Base-by-base conservation (phyloP, 331 rosid genomes). In the Arachis monticola region DNA sequence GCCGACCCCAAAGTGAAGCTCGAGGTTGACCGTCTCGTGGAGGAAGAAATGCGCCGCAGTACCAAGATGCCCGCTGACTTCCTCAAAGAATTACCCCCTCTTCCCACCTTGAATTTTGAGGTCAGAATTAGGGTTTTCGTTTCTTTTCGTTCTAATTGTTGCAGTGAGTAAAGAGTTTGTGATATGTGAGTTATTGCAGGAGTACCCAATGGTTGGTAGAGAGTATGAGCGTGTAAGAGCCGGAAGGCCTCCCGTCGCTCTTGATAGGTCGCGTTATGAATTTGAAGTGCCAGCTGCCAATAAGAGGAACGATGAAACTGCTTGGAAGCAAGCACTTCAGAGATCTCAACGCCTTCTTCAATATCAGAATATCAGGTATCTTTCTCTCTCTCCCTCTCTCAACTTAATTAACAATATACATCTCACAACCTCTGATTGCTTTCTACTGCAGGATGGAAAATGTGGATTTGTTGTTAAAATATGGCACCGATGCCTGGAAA, bases 21-120 rank as follows among this genome's bases (percentile, higher is more conserved):
- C 4, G 99, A 92, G 78, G 99, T 95, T 52, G 97, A 95, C 79
- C 96, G 91, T 46, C 83, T 90, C 67, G 91, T 95, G 5, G 97
- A 92, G 83, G 97, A 92, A 3, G 97, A 95, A 87, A 87, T 95
- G 96, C 96, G 97, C 8, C 93, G 96, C 11, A 95, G 99, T 87
- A 81, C 80, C 6, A 95, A 89, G 66, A 92, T 80, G 81, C 99
- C 99, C 4, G 59, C 97, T 2, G 96, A 92, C 81, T 95, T 95
- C 64, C 99, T 95, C 82, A 88, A 95, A 77, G 99, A 95, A 68
- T 81, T 95, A 57, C 98, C 98, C 7, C 88, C 97, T 14, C 81
- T 86, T 41, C 93, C 96, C 56, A 85, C 77, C 64, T 87, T 85
- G 79, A 87, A 82, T 78, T 86, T 95, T 46, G 65, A 88, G 87